Evolutionary conservation across 352 stramenopile genomes (phyloP).

Genomic region (Pythium dissimile): DNA sequence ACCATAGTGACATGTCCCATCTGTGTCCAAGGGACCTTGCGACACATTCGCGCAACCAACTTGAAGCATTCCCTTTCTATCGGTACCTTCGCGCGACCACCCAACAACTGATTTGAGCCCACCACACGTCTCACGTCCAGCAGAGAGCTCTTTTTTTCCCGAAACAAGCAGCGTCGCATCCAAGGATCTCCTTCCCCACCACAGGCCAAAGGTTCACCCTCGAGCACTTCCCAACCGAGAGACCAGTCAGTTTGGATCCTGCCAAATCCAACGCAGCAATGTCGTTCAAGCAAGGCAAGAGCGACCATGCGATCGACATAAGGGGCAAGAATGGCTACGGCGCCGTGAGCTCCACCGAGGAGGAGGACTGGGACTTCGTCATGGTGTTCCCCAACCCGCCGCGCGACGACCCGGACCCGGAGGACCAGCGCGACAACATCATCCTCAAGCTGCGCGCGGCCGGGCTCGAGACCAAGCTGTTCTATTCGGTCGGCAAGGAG

Average conservation of each 20-base stretch:
- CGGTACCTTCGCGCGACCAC: conserved; percentile 13
- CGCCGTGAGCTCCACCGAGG: conserved; percentile 76
- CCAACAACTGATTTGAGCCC: conserved; percentile 4
- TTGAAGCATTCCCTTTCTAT: conserved; percentile 8
- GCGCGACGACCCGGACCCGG: conserved; percentile 51
- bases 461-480: conserved; percentile 68
- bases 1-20: background rate
- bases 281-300: conserved; percentile 9
- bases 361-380: conserved; percentile 86
- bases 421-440: conserved; percentile 75
- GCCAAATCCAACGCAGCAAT: no score
- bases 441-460: conserved; percentile 58
- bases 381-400: conserved; percentile 81
- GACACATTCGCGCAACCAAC: conserved; percentile 22
- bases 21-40: background rate
- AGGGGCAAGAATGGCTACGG: conserved; percentile 58
- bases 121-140: conserved; percentile 9
- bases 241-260: no score
- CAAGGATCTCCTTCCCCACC: background rate
- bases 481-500: conserved; percentile 61
- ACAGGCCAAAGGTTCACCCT: conserved; percentile 13
- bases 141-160: background rate
- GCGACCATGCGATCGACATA: background rate
- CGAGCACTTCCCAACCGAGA: no score
- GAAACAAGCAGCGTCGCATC: background rate